Base-by-base conservation (phyloP, 2,329 filamentous ascomycete genomes). In the Epichloe sp. region DNA sequence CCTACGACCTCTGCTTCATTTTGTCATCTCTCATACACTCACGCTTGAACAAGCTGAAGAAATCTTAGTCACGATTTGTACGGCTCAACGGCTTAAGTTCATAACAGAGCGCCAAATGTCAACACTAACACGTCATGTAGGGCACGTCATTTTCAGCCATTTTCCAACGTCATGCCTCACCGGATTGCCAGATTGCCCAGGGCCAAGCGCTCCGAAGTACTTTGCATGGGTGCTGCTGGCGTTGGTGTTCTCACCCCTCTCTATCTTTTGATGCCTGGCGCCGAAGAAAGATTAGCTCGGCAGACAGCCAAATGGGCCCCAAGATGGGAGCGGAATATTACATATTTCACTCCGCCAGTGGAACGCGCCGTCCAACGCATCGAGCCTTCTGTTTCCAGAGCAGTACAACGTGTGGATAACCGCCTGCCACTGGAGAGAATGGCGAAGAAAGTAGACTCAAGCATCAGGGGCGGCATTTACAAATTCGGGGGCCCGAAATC, bases 291-390 rank as follows among this genome's bases (percentile, higher is more conserved):
- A 43, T 62, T 80, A 37, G 71, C 75, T 50, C 65, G 65, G 23
- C 76, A 79, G 63, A 80, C 78, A 3, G 67, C 69, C 53, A 73
- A 74, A 58, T 80, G 78, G 78, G 78, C 77, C 4, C 76, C 77
- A 17, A 72, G 75, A 51, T 81, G 78, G 78, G 77, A 80, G 64
- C 69, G 71, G 49, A 79, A 78, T 64, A 72, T 80, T 60, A 72
- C 66, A 55, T 75, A 73, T 67, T 74, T 80, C 61, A 65, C 68
- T 8, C 64, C 68, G n/a, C 71, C 72, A 15, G 69, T 71, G 31
- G 69, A 74, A 62, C 65, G 66, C 19, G 65, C 71, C 48, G 69
- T 76, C 41, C 72, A 74, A 56, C 69, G 72, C 49, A 68, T 77
- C 49, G 68, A 76, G 60, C 75, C 73, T 2, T 72, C 70, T 19